Evolutionary conservation across 2,329 filamentous ascomycete genomes (phyloP).

Genomic region (Talaromyces sp.): DNA sequence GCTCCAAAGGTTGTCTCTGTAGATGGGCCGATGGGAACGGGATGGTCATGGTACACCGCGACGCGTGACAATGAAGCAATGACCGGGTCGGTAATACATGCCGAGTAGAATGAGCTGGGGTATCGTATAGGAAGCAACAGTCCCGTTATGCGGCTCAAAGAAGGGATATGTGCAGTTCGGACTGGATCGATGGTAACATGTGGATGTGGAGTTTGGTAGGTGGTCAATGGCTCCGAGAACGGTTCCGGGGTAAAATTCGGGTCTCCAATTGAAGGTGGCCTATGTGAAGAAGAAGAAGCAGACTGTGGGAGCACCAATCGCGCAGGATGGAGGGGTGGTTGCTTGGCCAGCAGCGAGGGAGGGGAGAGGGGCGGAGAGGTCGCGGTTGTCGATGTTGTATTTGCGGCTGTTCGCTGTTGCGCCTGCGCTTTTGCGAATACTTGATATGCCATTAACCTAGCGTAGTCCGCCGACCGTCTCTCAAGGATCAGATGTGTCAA

Average conservation of each 20-base stretch:
- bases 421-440: slow-evolving; percentile 36
- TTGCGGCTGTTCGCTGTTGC: slow-evolving; percentile 24
- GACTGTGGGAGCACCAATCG: slow-evolving; percentile 28
- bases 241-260: slow-evolving; percentile 28
- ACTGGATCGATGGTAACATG: slow-evolving; percentile 55
- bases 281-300: slow-evolving; percentile 24
- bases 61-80: slow-evolving; percentile 56
- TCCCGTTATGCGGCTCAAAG: slow-evolving; percentile 56
- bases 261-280: slow-evolving; percentile 25
- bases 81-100: slow-evolving; percentile 55
- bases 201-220: slow-evolving; percentile 38
- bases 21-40: slow-evolving; percentile 28
- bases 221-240: slow-evolving; percentile 29
- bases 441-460: slow-evolving; percentile 35
- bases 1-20: slow-evolving; percentile 11
- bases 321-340: slow-evolving; percentile 32
- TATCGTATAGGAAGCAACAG: slow-evolving; percentile 61
- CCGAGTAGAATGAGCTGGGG: slow-evolving; percentile 58
- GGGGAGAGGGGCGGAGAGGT: slow-evolving; percentile 26
- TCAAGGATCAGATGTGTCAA: not conserved
- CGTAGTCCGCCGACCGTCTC: not conserved
- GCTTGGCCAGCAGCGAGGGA: slow-evolving; percentile 18
- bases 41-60: slow-evolving; percentile 55
- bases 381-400: slow-evolving; percentile 18
- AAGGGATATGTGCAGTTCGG: slow-evolving; percentile 52